phyloP scores from a whole-genome alignment of 768 basidiomycete species.

The Tephrocybe sp. region DNA sequence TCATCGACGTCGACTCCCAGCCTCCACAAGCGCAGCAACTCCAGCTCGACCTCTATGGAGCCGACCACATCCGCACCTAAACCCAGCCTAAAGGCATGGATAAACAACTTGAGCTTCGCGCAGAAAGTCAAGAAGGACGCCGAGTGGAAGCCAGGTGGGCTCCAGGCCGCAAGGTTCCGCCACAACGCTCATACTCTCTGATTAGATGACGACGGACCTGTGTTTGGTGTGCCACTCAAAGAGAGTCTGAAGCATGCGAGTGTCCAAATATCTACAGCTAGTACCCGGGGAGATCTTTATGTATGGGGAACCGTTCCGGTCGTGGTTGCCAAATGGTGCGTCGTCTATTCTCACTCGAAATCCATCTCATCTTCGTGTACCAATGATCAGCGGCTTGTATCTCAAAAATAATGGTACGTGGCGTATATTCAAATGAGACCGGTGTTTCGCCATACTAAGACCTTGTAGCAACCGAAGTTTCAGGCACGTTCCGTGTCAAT shows the following conservation, averaged over 20 bases:
- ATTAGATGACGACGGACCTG: slow-evolving; percentile 28
- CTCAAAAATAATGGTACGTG: slow-evolving; percentile 87
- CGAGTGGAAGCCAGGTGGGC: slow-evolving; percentile 42
- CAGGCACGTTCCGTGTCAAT: slow-evolving; percentile 93
- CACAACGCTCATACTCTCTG: not conserved
- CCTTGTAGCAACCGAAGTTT: slow-evolving; percentile 76
- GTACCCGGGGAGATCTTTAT: slow-evolving; percentile 77
- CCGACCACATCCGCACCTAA: slow-evolving; percentile 39
- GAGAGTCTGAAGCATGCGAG: slow-evolving; percentile 85
- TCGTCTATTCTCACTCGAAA: slow-evolving; percentile 8
- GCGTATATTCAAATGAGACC: not conserved
- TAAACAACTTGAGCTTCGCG: slow-evolving; percentile 70
- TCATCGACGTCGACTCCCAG: not conserved
- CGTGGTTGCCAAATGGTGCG: slow-evolving; percentile 95
- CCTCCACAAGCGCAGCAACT: slow-evolving; percentile 14
- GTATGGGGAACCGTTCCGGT: slow-evolving; percentile 96
- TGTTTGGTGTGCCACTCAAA: slow-evolving; percentile 84
- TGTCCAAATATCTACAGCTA: slow-evolving; percentile 92
- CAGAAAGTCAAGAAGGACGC: slow-evolving; percentile 62
- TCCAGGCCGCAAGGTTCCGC: not conserved
- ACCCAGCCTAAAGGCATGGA: slow-evolving; percentile 77
- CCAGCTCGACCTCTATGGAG: slow-evolving; percentile 11
- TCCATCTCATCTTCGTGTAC: slow-evolving; percentile 1
- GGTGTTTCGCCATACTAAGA: slow-evolving; percentile 3
- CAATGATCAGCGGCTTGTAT: slow-evolving; percentile 70